phyloP scores from a whole-genome alignment of 352 stramenopile genomes.

The Peronospora destructor region DNA sequence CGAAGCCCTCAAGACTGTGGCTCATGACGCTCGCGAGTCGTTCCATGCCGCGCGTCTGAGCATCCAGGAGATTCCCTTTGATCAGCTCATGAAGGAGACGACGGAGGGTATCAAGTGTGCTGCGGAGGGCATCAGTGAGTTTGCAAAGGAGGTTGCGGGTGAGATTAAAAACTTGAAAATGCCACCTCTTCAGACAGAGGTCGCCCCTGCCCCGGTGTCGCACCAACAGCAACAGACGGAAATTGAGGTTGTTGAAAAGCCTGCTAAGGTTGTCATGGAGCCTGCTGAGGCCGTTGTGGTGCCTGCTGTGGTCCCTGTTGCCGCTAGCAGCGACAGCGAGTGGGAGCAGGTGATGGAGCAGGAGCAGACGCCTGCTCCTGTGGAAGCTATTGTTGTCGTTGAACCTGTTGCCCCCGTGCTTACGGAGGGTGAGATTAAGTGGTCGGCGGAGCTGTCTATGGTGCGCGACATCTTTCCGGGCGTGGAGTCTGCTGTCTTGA shows the following conservation, averaged over 20 bases:
- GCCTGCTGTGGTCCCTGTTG: slow-evolving; percentile 11
- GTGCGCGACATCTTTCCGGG: slow-evolving; percentile 72
- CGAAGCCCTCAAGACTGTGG: slow-evolving; percentile 50
- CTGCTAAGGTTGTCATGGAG: slow-evolving; percentile 10
- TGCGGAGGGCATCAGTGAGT: slow-evolving; percentile 63
- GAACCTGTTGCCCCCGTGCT: slow-evolving; percentile 28
- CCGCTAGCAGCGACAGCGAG: slow-evolving; percentile 43
- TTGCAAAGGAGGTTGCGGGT: slow-evolving; percentile 67
- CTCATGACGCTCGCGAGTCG: slow-evolving; percentile 51
- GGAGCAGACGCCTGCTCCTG: slow-evolving; percentile 20
- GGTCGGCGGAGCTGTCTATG: slow-evolving; percentile 57
- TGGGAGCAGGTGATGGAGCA: slow-evolving; percentile 61
- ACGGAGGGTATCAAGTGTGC: slow-evolving; percentile 72
- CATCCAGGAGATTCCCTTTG: slow-evolving; percentile 79
- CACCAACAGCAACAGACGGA: slow-evolving; percentile 22
- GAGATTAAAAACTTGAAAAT: slow-evolving; percentile 59
- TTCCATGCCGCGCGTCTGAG: slow-evolving; percentile 40
- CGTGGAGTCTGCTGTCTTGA: slow-evolving; percentile 35
- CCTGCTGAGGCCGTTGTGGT: slow-evolving; percentile 5
- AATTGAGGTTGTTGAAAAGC: slow-evolving; percentile 23
- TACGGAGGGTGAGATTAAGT: slow-evolving; percentile 75
- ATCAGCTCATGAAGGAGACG: slow-evolving; percentile 76
- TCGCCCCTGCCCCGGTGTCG: slow-evolving; percentile 22
- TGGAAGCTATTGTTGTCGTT: slow-evolving; percentile 35
- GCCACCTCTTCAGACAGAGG: slow-evolving; percentile 22